Conservation (phyloP, 2,329 filamentous ascomycete genomes). For the Berkeleyomyces basicola region DNA sequence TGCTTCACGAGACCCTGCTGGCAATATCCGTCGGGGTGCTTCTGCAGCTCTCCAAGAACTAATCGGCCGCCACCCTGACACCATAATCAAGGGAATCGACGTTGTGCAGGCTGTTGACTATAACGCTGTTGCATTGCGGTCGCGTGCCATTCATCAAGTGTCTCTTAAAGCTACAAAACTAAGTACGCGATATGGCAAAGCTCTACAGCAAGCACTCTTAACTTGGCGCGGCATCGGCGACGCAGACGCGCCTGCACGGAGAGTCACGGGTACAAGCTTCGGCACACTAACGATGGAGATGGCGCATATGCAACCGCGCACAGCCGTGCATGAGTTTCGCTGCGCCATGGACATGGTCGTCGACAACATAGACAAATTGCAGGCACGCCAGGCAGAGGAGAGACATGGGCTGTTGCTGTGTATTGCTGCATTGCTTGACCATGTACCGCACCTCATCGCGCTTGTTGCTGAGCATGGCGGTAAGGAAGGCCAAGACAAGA, state of each 20-base stretch:
- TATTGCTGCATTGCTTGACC: constrained; percentile 41
- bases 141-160: constrained; percentile 65
- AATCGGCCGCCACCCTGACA: constrained; percentile 81
- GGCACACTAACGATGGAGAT: constrained; percentile 37
- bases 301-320: constrained; percentile 17
- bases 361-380: constrained; percentile 28
- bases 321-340: constrained; percentile 19
- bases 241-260: constrained; percentile 54
- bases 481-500: not conserved
- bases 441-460: constrained; percentile 23
- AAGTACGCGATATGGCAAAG: constrained; percentile 49
- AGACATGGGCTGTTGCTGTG: constrained; percentile 49
- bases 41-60: constrained; percentile 91
- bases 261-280: constrained; percentile 53
- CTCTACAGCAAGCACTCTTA: constrained; percentile 53
- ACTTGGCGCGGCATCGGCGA: constrained; percentile 84
- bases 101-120: constrained; percentile 88
- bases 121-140: constrained; percentile 75
- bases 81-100: constrained; percentile 61
- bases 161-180: constrained; percentile 52
- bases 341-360: constrained; percentile 27
- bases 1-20: constrained; percentile 73
- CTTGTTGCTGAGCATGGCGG: constrained; percentile 20
- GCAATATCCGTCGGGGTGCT: constrained; percentile 82
- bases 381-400: constrained; percentile 47